Base-by-base conservation (phyloP, 176 grass and related monocot genomes). In the Poa pratensis region DNA sequence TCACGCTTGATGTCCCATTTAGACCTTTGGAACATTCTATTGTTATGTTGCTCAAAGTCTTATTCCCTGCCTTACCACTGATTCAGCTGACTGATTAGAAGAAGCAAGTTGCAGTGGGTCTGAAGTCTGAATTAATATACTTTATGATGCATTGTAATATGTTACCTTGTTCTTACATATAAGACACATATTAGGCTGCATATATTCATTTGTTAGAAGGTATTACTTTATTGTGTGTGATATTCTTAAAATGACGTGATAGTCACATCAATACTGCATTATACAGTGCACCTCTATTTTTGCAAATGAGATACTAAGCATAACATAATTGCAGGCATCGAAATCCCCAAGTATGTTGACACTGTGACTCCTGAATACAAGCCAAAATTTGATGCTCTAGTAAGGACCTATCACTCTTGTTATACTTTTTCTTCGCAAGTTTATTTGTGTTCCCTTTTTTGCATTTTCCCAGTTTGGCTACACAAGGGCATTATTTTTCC, bases 381-480 rank as follows among this genome's bases (percentile, higher is more conserved):
- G 81, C 96, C 91, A 39, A 95, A 98, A 76, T 98, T 95, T 85
- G 91, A 98, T 79, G 89, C 87, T 55, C 81, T 98, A 81, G 96
- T 98, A 20, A 88, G 86, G 82, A 30, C 53, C 27, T 59, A 30
- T 32, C 17, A 0, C 68, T 3, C 1, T 61, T 34, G 18, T 22
- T 66, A 59, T 79, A 45, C 23, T 78, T 63, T 39, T 26, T 28
- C 2, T 69, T 53, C 27, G 7, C 18, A 62, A 40, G 7, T 54
- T 45, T 40, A 37, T 78, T 30, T 72, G 20, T 53, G 60, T 74
- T 14, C 30, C 18, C 30, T 69, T 57, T 40, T 34, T 55, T 62
- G 45, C 34, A 23, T 27, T 62, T 17, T 10, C 16, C 32, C 10
- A 50, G 51, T 54, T 57, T 77, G 11, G 59, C 50, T 75, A 45